Evolutionary conservation across 208 protist genomes (phyloP), one percentile per base, ranked within the genome.

Genomic region (Leishmania tropica): DNA sequence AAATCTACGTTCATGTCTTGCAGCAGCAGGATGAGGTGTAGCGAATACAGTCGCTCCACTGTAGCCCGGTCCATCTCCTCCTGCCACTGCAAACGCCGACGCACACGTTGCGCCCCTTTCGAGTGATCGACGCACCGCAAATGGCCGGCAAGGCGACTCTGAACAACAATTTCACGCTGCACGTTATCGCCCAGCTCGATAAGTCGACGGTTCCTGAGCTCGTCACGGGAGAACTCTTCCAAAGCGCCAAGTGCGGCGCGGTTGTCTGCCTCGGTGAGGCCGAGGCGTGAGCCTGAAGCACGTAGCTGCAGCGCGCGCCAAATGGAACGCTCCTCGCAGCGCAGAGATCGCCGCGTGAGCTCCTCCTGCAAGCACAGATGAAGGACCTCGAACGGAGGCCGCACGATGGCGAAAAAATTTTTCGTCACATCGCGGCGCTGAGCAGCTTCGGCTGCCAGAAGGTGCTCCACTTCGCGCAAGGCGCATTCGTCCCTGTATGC

Each of bases 161-260:
- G 51, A 31, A 40, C 21, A 35, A 84, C 40, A 47, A 84, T 79
- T 70, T 88, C 88, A 0, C 72, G 81, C 64, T 89, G 88, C 11
- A 89, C 31, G 71, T 82, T 76, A 70, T 90, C 77, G 13, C 89
- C 89, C 17, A 93, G 79, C 62, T 91, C 87, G n/a, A 93, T 83
- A n/a, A 90, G 70, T 37, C 89, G 87, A 21, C 89, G 85, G 73
- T 81, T 74, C 35, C 53, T 48, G 76, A 88, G 42, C 72, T 93
- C 89, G 31, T 81, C 45, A 1, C 83, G 68, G 13, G 56, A 62
- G 74, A 88, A 83, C 35, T 42, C 56, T 56, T 89, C 89, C 47
- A 77, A 47, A 2, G 70, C 74, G 31, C 35, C 56, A 28, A 90
- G 15, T 10, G 21, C 35, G 1, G 11, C 56, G 19, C 89, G 86